Evolutionary conservation across 1,284 basidiomycete genomes (phyloP).

Genomic region (Coriolopsis trogii): DNA sequence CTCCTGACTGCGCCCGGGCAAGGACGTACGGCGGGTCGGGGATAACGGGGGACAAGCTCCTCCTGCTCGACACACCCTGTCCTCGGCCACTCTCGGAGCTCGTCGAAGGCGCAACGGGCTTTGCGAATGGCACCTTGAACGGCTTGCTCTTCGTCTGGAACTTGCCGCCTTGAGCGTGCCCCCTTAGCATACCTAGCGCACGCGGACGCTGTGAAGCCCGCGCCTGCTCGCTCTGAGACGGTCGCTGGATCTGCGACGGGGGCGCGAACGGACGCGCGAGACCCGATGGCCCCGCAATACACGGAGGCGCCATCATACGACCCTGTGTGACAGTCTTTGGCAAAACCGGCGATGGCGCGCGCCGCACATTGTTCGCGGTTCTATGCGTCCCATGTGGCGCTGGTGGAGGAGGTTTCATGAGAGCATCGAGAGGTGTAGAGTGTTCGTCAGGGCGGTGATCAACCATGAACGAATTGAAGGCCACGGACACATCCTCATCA

Average conservation of each 20-base stretch:
- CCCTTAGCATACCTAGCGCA: slow-evolving; percentile 15
- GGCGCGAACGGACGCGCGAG: slow-evolving; percentile 6
- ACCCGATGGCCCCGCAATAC: background rate
- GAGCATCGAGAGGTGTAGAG: no score
- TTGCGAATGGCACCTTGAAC: slow-evolving; percentile 12
- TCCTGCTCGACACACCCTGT: background rate
- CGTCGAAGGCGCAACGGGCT: background rate
- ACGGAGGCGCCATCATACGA: background rate
- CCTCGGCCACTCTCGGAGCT: background rate
- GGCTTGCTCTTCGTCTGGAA: slow-evolving; percentile 5
- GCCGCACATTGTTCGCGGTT: no score
- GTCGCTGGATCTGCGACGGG: slow-evolving; percentile 4
- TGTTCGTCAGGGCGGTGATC: no score
- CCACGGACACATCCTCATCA: no score
- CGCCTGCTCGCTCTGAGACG: background rate
- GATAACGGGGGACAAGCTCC: slow-evolving; percentile 6
- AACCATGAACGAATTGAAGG: no score
- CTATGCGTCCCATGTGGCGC: no score
- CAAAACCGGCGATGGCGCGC: no score
- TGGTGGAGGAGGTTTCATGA: no score
- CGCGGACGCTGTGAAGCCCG: slow-evolving; percentile 9
- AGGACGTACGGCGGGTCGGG: slow-evolving; percentile 8
- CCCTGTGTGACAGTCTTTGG: no score
- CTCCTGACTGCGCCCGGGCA: background rate
- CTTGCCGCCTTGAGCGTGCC: background rate